These are phyloP conservation scores for Anisodus tanguticus DNA, from an alignment of 257 asterid genomes.

Conservation along the genomic window DNA sequence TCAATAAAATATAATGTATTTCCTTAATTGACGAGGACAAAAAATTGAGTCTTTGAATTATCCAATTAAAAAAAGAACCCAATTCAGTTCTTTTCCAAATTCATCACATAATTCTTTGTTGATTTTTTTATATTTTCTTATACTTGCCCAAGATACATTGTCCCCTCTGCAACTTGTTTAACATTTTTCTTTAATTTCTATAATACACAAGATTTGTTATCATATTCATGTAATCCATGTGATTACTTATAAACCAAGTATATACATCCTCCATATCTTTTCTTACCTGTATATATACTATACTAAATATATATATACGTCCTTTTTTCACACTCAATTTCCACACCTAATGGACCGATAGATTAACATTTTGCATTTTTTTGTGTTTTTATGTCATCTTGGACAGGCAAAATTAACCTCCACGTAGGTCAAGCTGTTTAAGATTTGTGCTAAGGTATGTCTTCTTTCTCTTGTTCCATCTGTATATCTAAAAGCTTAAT, in stretches of 20 bases:
- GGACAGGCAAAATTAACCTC: not conserved
- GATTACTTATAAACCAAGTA: not conserved
- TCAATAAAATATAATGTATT: not conserved
- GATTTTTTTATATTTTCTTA: not conserved
- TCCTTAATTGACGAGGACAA: not conserved
- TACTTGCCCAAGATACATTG: not conserved
- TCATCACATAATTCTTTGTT: not conserved
- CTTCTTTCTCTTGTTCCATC: not conserved
- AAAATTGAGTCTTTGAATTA: not conserved
- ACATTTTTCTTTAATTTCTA: not conserved
- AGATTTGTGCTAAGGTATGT: constrained; percentile 7
- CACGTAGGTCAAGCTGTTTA: not conserved
- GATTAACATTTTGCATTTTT: not conserved
- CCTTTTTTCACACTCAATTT: not conserved
- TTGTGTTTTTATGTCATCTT: not conserved
- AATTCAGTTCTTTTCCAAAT: not conserved
- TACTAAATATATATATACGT: not conserved
- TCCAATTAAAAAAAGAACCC: not conserved
- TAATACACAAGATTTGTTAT: not conserved
- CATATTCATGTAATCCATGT: not conserved
- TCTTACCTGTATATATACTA: too few species aligned
- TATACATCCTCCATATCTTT: not conserved
- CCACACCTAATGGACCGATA: not conserved
- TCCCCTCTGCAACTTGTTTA: too few species aligned
- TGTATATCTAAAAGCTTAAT: not conserved